Percentiles rank a stretch among this genome's conserved stretches.
Conservation (phyloP, 1,284 basidiomycete species). For the Ganoderma multipileum region DNA sequence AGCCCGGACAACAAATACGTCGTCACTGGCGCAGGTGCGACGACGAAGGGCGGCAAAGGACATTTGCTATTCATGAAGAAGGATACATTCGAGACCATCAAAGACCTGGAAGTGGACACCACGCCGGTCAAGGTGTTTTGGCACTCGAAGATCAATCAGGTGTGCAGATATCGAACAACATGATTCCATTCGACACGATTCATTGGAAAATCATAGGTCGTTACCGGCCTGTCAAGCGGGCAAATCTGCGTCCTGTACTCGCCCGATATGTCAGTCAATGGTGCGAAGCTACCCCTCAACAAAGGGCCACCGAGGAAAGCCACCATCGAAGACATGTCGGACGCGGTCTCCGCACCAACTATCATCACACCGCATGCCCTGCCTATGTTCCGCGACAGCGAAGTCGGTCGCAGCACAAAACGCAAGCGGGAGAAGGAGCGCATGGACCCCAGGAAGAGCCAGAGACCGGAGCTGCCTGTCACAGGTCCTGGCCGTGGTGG, state of each 20-base stretch:
- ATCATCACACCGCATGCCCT: constrained; percentile 92
- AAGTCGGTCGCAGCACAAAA: constrained; percentile 76
- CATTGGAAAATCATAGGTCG: constrained; percentile 59
- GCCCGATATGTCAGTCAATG: constrained; percentile 85
- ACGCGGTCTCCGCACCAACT: constrained; percentile 79
- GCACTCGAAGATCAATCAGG: constrained; percentile 99
- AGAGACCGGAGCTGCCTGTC: constrained; percentile 90
- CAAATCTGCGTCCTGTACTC: constrained; percentile 91
- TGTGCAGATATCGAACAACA: constrained; percentile 42
- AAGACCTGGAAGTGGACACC: constrained; percentile 68
- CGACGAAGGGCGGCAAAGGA: constrained; percentile 71
- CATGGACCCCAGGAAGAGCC: constrained; percentile 88
- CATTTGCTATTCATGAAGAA: constrained; percentile 77
- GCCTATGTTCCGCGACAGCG: constrained; percentile 88
- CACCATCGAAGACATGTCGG: constrained; percentile 85
- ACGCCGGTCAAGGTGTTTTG: constrained; percentile 90
- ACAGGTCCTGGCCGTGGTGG: constrained; percentile 93
- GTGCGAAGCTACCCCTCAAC: constrained; percentile 88
- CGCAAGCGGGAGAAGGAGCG: constrained; percentile 90
- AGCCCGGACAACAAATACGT: constrained; percentile 91
- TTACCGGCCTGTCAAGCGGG: constrained; percentile 89
- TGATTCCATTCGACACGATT: constrained; percentile 9
- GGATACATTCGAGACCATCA: constrained; percentile 72
- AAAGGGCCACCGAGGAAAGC: constrained; percentile 76
- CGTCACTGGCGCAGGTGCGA: constrained; percentile 80